Percentiles rank a stretch among this genome's conserved stretches.
Conservation (phyloP, 306 rosid species). For the barrel medic (Medicago truncatula) region MtrunA17r5.0-ANR NC_053044.1:3983001-3983500, state of each 20-base stretch:
- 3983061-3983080: not conserved
- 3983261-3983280: not conserved
- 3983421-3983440: conserved; percentile 27
- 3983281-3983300: not conserved
- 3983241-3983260: too few species aligned
- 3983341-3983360: not conserved
- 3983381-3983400: not conserved
- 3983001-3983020: not conserved
- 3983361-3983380: not conserved
- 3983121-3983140: not conserved
- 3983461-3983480: conserved; percentile 8
- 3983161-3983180: not conserved
- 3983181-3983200: not conserved
- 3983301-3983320: not conserved
- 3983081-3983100: not conserved
- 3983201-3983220: not conserved
- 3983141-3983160: not conserved
- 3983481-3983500: not conserved
- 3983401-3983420: conserved; percentile 24
- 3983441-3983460: too few species aligned
- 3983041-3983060: not conserved
- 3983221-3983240: not conserved
- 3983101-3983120: not conserved
- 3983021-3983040: not conserved
- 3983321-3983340: conserved; percentile 18